phyloP scores from a whole-genome alignment of 2,329 filamentous ascomycete species.

The Ceratocystis diversiconidia region DNA sequence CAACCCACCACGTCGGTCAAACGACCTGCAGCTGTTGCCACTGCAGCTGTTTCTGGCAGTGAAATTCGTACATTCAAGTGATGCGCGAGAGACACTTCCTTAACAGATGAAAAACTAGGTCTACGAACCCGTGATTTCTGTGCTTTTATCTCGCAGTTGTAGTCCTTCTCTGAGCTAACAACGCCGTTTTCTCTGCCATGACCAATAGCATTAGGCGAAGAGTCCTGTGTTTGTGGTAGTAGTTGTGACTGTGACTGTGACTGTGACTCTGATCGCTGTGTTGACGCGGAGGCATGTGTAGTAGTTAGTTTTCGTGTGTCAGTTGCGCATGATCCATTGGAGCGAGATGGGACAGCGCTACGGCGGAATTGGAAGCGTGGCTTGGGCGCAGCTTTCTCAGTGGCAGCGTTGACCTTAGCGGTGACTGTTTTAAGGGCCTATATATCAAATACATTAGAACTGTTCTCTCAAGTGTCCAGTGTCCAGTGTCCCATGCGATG shows the following conservation, averaged over 20 bases:
- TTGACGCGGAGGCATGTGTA: slow-evolving; percentile 26
- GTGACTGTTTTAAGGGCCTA: slow-evolving; percentile 67
- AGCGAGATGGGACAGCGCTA: slow-evolving; percentile 22
- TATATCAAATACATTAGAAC: slow-evolving; percentile 8
- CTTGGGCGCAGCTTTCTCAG: slow-evolving; percentile 54
- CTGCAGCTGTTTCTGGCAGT: slow-evolving; percentile 54
- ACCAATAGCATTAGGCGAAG: not conserved
- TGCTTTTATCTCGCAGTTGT: slow-evolving; percentile 42
- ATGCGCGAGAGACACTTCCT: slow-evolving; percentile 49
- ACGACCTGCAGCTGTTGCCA: slow-evolving; percentile 59
- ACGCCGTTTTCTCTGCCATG: slow-evolving; percentile 22
- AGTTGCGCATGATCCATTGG: slow-evolving; percentile 28
- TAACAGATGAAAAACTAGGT: slow-evolving; percentile 48
- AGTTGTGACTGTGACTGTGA: not conserved
- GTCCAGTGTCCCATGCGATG: too few species aligned
- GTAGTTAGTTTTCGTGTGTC: slow-evolving; percentile 28
- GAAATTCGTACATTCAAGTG: slow-evolving; percentile 61
- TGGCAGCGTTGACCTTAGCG: slow-evolving; percentile 60
- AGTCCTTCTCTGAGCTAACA: slow-evolving; percentile 28
- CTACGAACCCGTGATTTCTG: slow-evolving; percentile 35
- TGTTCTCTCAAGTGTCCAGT: too few species aligned
- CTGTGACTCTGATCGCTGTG: not conserved
- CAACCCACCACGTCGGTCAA: slow-evolving; percentile 56
- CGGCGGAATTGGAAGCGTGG: slow-evolving; percentile 69
- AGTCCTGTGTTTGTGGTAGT: not conserved